Evolutionary conservation across 2,329 filamentous ascomycete species (phyloP).

Genomic region (Clonostachys chloroleuca): DNA sequence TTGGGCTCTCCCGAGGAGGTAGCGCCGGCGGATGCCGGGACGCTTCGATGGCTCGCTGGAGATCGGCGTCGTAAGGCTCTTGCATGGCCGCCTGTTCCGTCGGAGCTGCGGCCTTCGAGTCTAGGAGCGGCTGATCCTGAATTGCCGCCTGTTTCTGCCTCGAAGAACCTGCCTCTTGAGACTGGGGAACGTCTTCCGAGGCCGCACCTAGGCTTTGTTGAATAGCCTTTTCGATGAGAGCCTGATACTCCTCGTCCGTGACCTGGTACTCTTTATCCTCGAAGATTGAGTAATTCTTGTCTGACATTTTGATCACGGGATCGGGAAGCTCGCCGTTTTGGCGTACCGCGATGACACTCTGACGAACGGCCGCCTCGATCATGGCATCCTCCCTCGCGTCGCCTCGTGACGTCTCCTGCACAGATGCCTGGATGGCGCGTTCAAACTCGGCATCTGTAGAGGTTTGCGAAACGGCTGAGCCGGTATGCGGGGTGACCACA

Average conservation of each 20-base stretch:
- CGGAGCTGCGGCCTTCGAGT: constrained; percentile 1
- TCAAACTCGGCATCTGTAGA: constrained; percentile 61
- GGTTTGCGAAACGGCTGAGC: neutral
- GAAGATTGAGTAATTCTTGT: constrained; percentile 23
- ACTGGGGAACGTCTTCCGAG: neutral
- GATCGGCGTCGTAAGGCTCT: constrained; percentile 25
- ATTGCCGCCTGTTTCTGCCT: neutral
- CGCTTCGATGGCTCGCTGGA: constrained; percentile 33
- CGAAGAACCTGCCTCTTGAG: constrained; percentile 8
- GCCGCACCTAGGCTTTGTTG: constrained; percentile 37
- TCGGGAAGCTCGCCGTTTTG: constrained; percentile 17
- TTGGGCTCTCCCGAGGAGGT: constrained; percentile 7
- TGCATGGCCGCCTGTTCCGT: neutral
- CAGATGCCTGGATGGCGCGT: constrained; percentile 64
- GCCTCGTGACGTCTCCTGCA: constrained; percentile 66
- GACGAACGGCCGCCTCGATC: constrained; percentile 70
- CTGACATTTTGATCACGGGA: constrained; percentile 6
- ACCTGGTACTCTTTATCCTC: constrained; percentile 37
- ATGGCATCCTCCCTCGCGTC: constrained; percentile 64
- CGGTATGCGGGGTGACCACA: neutral
- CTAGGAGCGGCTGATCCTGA: constrained; percentile 7
- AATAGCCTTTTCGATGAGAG: constrained; percentile 50
- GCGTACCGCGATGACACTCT: constrained; percentile 58
- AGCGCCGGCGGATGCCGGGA: constrained; percentile 19
- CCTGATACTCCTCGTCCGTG: constrained; percentile 54